Evolutionary conservation across 768 basidiomycete species (phyloP).

Genomic region (Russula brevipes): DNA sequence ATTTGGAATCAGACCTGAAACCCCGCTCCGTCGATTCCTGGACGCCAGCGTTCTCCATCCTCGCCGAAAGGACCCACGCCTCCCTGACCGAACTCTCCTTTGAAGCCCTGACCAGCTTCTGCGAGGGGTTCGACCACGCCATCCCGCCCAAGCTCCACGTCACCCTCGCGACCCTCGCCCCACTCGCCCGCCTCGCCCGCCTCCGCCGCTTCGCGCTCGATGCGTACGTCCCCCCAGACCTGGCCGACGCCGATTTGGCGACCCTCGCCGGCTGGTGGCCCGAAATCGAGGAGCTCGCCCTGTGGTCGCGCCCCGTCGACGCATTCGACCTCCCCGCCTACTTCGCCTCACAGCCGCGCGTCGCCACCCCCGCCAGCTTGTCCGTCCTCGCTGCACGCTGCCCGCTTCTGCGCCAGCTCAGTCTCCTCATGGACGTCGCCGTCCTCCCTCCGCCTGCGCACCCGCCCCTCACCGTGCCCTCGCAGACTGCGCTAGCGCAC

Average conservation of each 20-base stretch:
- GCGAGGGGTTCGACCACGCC: constrained; percentile 22
- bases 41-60: constrained; percentile 22
- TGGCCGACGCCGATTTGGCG: constrained; percentile 29
- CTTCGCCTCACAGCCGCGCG: constrained; percentile 24
- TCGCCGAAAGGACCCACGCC: constrained; percentile 18
- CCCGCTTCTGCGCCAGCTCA: constrained; percentile 26
- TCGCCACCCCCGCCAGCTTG: constrained; percentile 28
- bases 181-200: constrained; percentile 28
- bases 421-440: constrained; percentile 26
- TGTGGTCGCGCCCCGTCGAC: constrained; percentile 27
- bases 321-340: constrained; percentile 23
- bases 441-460: constrained; percentile 5
- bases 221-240: constrained; percentile 27
- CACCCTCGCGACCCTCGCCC: constrained; percentile 28
- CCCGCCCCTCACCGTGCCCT: constrained; percentile 1
- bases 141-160: constrained; percentile 26
- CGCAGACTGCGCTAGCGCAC: constrained; percentile 22
- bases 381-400: constrained; percentile 27
- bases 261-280: constrained; percentile 32
- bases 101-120: constrained; percentile 24
- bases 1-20: constrained; percentile 25
- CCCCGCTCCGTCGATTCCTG: constrained; percentile 24
- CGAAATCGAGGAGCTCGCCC: constrained; percentile 27
- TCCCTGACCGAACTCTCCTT: constrained; percentile 20
- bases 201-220: constrained; percentile 29